A percentile compares a stretch with the other conserved stretches of the same genome.
Conservation (phyloP, 2,329 filamentous ascomycete genomes). For the Sarocladium brachiariae region DNA sequence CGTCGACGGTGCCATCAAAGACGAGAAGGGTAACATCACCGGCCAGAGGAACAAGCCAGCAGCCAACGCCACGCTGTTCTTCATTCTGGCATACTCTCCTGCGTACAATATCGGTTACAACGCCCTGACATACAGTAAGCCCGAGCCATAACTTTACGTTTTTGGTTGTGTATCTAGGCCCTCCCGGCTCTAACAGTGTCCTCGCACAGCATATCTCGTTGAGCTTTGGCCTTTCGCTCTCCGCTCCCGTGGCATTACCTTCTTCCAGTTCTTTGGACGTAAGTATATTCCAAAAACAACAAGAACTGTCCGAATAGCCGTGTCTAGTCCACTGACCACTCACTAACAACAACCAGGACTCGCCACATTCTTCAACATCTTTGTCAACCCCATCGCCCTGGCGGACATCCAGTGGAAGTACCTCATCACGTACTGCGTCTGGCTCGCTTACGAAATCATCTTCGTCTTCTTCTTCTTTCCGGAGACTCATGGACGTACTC, state of each 20-base stretch:
- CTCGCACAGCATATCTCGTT: constrained; percentile 39
- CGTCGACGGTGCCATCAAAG: neutral
- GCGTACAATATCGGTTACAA: constrained; percentile 62
- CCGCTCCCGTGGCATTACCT: constrained; percentile 46
- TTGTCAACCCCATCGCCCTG: constrained; percentile 18
- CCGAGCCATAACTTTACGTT: too few relatives aligned
- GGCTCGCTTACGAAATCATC: constrained; percentile 18
- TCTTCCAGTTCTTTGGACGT: constrained; percentile 39
- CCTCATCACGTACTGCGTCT: constrained; percentile 15
- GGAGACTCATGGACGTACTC: constrained; percentile 66
- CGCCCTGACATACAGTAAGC: constrained; percentile 53
- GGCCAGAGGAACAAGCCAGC: constrained; percentile 20
- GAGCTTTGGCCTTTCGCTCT: constrained; percentile 53
- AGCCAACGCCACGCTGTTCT: constrained; percentile 41
- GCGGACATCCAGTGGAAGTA: constrained; percentile 15
- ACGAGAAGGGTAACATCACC: constrained; percentile 29
- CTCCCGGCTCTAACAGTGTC: neutral
- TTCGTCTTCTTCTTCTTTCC: constrained; percentile 72
- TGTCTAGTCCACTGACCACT: too few relatives aligned
- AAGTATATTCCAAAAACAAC: too few relatives aligned
- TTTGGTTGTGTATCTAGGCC: too few relatives aligned
- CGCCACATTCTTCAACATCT: constrained; percentile 16
- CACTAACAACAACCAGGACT: neutral
- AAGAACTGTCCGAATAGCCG: too few relatives aligned
- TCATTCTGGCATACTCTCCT: constrained; percentile 53